A percentile compares a stretch with the other conserved stretches of the same genome.
Conservation (phyloP, 108 stramenopile genomes). For the Skeletonema grethae region DNA sequence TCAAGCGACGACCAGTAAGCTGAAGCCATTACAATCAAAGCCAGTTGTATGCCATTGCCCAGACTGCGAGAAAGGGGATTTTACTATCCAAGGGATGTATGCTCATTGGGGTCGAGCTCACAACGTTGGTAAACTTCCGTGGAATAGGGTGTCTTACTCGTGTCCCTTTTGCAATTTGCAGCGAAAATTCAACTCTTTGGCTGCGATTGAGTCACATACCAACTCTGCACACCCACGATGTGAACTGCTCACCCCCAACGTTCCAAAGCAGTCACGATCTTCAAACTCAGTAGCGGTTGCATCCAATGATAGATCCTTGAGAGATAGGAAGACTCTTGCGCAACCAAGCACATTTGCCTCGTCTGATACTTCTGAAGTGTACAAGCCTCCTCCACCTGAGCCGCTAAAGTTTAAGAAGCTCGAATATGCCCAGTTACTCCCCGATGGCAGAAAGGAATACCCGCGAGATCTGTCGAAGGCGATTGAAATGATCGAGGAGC, state of each 20-base stretch:
- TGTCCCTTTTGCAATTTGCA: slow-evolving; percentile 36
- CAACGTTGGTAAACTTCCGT: slow-evolving; percentile 31
- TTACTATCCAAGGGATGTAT: slow-evolving; percentile 45
- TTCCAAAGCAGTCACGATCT: not conserved
- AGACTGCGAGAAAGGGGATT: slow-evolving; percentile 26
- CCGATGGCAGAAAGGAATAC: slow-evolving; percentile 40
- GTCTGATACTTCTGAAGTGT: not conserved
- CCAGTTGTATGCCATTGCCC: slow-evolving; percentile 40
- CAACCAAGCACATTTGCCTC: slow-evolving; percentile 5
- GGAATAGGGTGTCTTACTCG: slow-evolving; percentile 35
- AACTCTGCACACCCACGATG: slow-evolving; percentile 26
- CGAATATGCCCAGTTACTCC: slow-evolving; percentile 28
- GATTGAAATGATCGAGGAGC: slow-evolving; percentile 34
- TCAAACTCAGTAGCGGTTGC: not conserved
- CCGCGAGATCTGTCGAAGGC: slow-evolving; percentile 28
- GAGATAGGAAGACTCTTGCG: slow-evolving; percentile 6
- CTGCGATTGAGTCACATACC: slow-evolving; percentile 24
- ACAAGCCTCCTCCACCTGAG: slow-evolving; percentile 6
- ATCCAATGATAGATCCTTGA: slow-evolving; percentile 13
- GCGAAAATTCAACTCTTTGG: slow-evolving; percentile 20
- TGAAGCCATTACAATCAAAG: slow-evolving; percentile 11
- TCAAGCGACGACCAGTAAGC: not conserved
- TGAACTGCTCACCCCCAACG: slow-evolving; percentile 18
- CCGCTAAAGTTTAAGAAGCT: slow-evolving; percentile 24
- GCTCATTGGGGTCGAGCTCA: slow-evolving; percentile 44